Evolutionary conservation across 176 grass and related monocot genomes (phyloP).

Genomic region (Pharus latifolius): DNA sequence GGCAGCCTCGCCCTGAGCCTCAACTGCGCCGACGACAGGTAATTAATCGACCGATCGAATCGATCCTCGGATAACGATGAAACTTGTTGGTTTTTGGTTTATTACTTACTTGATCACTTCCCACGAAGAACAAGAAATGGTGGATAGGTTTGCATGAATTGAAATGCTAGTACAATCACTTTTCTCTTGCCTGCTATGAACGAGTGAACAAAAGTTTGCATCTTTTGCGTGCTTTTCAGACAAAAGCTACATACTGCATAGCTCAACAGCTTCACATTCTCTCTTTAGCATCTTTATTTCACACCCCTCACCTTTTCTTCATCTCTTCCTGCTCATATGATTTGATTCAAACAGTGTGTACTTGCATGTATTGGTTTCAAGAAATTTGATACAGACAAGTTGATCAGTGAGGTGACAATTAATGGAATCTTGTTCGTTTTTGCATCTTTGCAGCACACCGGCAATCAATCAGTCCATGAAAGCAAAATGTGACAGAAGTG

Average conservation of each 20-base stretch:
- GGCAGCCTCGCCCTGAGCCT: slow-evolving; percentile 55
- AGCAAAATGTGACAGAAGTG: not conserved
- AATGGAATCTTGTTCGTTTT: slow-evolving; percentile 7
- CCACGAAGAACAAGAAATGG: not conserved
- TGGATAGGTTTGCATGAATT: not conserved
- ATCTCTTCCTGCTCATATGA: not conserved
- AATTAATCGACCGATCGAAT: not conserved
- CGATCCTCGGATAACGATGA: no score
- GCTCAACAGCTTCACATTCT: not conserved
- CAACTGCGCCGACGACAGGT: slow-evolving; percentile 41
- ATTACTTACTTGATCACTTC: not conserved
- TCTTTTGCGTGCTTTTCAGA: slow-evolving; percentile 4
- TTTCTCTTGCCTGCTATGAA: not conserved
- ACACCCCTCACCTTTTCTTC: not conserved
- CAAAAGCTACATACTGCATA: slow-evolving; percentile 7
- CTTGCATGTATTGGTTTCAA: not conserved
- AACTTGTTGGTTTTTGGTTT: not conserved
- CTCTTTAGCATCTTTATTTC: not conserved
- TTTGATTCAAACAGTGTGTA: not conserved
- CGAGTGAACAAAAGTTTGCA: not conserved
- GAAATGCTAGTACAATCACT: not conserved
- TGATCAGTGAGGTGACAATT: not conserved
- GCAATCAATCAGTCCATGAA: not conserved
- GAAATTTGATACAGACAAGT: not conserved
- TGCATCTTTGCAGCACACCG: slow-evolving; percentile 11